A percentile compares a stretch with the other conserved stretches of the same genome.
Conservation (phyloP, 2,329 filamentous ascomycete species). For the Sodiomyces alkalinus region DNA sequence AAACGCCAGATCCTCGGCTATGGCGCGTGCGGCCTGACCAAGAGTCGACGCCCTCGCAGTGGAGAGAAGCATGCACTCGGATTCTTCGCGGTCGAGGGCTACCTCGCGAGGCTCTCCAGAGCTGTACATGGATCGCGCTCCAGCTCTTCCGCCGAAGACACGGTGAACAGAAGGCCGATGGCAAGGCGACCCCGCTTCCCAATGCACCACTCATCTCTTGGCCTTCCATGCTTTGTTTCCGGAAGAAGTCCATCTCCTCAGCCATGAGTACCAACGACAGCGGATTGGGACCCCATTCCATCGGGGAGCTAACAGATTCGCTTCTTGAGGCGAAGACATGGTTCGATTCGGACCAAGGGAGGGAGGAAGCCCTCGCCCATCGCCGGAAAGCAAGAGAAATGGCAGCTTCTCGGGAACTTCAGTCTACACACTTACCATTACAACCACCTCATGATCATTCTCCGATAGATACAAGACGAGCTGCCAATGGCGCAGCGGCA, state of each 20-base stretch:
- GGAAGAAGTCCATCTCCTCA: conserved; percentile 29
- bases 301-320: conserved; percentile 34
- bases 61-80: conserved; percentile 34
- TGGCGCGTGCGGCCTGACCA: conserved; percentile 24
- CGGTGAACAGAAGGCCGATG: conserved; percentile 25
- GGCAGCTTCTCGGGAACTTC: conserved; percentile 24
- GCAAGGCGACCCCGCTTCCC: conserved; percentile 20
- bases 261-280: no score
- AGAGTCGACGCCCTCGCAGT: conserved; percentile 25
- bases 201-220: conserved; percentile 27
- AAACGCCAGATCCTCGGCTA: conserved; percentile 38
- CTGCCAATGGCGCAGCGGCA: conserved; percentile 27
- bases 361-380: conserved; percentile 30
- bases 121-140: conserved; percentile 35
- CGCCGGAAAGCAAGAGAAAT: conserved; percentile 36
- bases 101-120: conserved; percentile 24
- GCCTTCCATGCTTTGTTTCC: conserved; percentile 38
- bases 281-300: no score
- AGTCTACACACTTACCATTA: conserved; percentile 22
- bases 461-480: conserved; percentile 32
- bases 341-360: conserved; percentile 26
- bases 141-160: conserved; percentile 29
- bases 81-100: conserved; percentile 35
- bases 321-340: conserved; percentile 31
- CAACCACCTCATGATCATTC: conserved; percentile 33